phyloP scores from a whole-genome alignment of 768 basidiomycete species.

The Phaeotremella skinneri region DNA sequence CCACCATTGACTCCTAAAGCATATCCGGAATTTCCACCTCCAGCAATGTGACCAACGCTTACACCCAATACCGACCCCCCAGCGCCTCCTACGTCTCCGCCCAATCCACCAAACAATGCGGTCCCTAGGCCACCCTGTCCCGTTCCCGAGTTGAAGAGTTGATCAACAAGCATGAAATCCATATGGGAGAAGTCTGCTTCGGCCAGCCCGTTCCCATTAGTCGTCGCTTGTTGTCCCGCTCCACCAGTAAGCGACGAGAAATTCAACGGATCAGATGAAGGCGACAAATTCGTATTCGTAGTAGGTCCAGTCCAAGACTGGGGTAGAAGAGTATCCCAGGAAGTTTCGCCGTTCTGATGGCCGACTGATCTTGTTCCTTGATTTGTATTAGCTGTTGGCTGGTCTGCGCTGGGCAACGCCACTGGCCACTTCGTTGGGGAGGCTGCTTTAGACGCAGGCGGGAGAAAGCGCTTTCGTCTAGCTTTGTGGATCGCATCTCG shows the following conservation, averaged over 20 bases:
- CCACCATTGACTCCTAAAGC: no score
- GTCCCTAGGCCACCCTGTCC: background rate
- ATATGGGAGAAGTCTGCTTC: slow-evolving; percentile 2
- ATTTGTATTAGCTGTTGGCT: no score
- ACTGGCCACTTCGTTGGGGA: slow-evolving; percentile 10
- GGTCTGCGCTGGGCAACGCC: background rate
- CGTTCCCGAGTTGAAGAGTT: background rate
- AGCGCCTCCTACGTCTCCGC: background rate
- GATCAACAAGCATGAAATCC: slow-evolving; percentile 4
- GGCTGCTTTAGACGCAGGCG: slow-evolving; percentile 31
- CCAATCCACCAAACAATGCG: background rate
- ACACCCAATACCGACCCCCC: background rate
- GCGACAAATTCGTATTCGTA: background rate
- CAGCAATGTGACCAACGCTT: background rate
- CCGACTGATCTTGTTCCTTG: no score
- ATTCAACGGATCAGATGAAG: background rate
- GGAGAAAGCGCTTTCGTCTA: slow-evolving; percentile 32
- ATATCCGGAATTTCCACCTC: no score
- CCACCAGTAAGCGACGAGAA: background rate
- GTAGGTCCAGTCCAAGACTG: background rate
- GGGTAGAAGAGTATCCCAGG: background rate
- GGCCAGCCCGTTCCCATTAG: background rate
- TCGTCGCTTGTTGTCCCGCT: no score
- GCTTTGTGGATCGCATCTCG: slow-evolving; percentile 38
- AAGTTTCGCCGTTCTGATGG: no score